Conservation (phyloP, 306 rosid genomes). For the Purshia tridentata region DNA sequence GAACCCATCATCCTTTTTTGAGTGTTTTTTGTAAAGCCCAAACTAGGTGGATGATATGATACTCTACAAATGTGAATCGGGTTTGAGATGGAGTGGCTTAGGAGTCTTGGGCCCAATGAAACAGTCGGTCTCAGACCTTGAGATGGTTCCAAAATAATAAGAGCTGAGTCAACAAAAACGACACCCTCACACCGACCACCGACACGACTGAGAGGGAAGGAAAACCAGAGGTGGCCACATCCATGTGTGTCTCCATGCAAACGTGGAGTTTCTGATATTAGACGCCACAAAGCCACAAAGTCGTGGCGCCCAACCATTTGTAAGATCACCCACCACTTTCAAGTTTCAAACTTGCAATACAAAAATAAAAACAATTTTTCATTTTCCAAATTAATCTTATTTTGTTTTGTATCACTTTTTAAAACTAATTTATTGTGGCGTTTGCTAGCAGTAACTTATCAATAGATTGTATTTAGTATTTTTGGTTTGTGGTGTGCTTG, state of each 20-base stretch:
- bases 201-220: background rate
- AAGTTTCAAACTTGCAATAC: conserved; percentile 5
- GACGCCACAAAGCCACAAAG: background rate
- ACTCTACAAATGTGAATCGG: no score
- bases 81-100: no score
- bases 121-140: background rate
- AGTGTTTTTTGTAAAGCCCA: no score
- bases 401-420: background rate
- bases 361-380: background rate
- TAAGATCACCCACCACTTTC: background rate
- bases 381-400: background rate
- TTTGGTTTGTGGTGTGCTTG: background rate
- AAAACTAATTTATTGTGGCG: background rate
- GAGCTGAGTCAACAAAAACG: conserved; percentile 3
- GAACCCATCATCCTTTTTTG: no score
- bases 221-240: background rate
- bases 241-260: background rate
- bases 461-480: background rate
- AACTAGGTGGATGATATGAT: no score
- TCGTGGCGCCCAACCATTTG: background rate
- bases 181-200: conserved; percentile 5
- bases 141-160: background rate
- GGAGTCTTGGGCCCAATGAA: background rate
- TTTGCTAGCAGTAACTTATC: background rate
- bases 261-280: background rate